These are phyloP conservation scores for Colletotrichum sp. DNA, from an alignment of 2,329 filamentous ascomycete genomes.

Conservation along the genomic window DNA sequence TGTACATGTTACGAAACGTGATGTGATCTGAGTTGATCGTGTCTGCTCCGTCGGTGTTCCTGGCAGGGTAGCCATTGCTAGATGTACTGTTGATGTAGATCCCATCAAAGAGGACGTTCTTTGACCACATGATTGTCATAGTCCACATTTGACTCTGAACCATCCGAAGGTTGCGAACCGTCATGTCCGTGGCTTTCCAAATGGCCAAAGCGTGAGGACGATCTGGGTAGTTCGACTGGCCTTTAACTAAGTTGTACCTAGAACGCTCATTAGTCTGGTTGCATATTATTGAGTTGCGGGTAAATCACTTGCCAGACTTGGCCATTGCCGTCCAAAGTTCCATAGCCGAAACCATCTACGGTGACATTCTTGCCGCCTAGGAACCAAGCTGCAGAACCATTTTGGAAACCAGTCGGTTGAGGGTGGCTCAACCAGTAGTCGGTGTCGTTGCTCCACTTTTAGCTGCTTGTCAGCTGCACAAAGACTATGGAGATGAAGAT, in stretches of 20 bases:
- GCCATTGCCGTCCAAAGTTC: neutral
- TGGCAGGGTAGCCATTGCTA: neutral
- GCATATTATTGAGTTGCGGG: accelerated
- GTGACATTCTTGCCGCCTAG: neutral
- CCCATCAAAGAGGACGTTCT: neutral
- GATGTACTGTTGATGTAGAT: neutral
- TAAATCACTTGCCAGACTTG: neutral
- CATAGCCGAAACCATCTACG: neutral
- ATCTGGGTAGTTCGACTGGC: neutral
- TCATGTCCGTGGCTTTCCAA: neutral
- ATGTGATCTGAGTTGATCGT: neutral
- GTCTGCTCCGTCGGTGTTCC: neutral
- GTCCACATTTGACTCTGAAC: neutral
- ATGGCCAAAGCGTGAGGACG: neutral
- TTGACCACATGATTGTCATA: neutral
- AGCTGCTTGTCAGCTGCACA: neutral
- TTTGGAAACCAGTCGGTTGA: neutral
- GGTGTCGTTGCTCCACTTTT: neutral
- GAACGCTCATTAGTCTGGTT: neutral
- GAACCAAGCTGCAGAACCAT: neutral
- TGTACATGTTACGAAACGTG: neutral
- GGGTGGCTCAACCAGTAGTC: neutral
- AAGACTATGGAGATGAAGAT: neutral
- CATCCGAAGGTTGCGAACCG: neutral
- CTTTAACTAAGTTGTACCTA: neutral